Evolutionary conservation across 2,329 filamentous ascomycete genomes (phyloP).

Genomic region (Penicillium thymicola): DNA sequence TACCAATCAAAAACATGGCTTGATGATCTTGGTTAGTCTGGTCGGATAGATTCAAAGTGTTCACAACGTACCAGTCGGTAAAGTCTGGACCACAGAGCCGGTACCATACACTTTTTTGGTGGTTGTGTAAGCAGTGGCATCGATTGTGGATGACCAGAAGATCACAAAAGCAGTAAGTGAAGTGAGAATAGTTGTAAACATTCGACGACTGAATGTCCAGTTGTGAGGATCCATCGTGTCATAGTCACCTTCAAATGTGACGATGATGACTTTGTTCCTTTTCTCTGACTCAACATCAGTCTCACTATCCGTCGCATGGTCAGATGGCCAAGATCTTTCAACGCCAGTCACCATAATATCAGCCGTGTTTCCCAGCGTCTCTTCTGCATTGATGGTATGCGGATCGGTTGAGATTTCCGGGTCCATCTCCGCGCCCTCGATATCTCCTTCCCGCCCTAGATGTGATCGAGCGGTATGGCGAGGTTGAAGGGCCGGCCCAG

Average conservation of each 20-base stretch:
- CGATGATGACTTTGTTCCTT: slow-evolving; percentile 39
- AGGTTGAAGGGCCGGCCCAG: slow-evolving; percentile 2
- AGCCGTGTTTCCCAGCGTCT: slow-evolving; percentile 21
- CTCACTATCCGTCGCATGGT: neutral
- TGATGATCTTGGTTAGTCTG: neutral
- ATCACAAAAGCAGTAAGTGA: slow-evolving; percentile 44
- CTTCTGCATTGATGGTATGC: slow-evolving; percentile 14
- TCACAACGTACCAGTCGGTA: slow-evolving; percentile 44
- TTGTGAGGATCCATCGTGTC: slow-evolving; percentile 48
- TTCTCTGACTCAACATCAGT: slow-evolving; percentile 18
- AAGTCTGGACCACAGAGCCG: slow-evolving; percentile 33
- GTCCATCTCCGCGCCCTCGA: slow-evolving; percentile 14
- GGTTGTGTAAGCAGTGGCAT: slow-evolving; percentile 45
- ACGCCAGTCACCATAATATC: slow-evolving; percentile 25
- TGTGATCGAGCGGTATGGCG: slow-evolving; percentile 1
- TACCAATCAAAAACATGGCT: slow-evolving; percentile 45
- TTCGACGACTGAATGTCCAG: slow-evolving; percentile 36
- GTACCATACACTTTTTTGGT: slow-evolving; percentile 28
- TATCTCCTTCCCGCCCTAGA: slow-evolving; percentile 3
- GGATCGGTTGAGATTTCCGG: slow-evolving; percentile 12
- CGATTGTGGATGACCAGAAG: slow-evolving; percentile 50
- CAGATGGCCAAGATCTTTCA: slow-evolving; percentile 19
- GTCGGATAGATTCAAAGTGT: slow-evolving; percentile 23
- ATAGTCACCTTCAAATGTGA: slow-evolving; percentile 40
- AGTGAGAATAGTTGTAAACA: slow-evolving; percentile 32